Evolutionary conservation across 768 basidiomycete species (phyloP).

Genomic region (Sarcomyxa edulis): DNA sequence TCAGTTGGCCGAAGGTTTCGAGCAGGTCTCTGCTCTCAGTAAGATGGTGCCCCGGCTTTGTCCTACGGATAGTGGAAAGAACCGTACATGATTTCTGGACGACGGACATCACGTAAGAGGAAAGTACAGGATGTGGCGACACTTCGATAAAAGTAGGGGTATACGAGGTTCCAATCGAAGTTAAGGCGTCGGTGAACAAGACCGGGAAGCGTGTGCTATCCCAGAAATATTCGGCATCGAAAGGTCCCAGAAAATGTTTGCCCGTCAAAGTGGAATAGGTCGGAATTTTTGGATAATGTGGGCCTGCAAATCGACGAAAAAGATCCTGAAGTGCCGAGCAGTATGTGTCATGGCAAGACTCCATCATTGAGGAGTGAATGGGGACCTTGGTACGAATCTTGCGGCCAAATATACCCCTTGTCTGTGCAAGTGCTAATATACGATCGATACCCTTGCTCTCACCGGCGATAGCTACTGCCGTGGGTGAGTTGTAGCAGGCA

Average conservation of each 20-base stretch:
- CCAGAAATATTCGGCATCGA: conserved; percentile 37
- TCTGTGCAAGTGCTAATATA: conserved; percentile 21
- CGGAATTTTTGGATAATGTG: conserved; percentile 17
- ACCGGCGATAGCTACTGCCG: conserved; percentile 34
- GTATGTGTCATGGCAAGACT: conserved; percentile 25
- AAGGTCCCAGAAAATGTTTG: conserved; percentile 11
- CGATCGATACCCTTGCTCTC: conserved; percentile 18
- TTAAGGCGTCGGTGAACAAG: conserved; percentile 27
- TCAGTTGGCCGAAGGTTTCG: neutral
- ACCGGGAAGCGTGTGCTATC: conserved; percentile 30
- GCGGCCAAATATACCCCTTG: conserved; percentile 26
- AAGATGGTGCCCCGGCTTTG: neutral
- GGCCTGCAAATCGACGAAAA: conserved; percentile 26
- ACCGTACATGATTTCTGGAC: neutral
- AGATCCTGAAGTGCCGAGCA: conserved; percentile 19
- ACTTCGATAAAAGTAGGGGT: conserved; percentile 30
- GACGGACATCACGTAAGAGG: neutral
- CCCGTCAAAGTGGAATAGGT: conserved; percentile 35
- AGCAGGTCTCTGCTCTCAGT: neutral
- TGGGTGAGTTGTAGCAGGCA: conserved; percentile 33
- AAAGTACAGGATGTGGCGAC: conserved; percentile 26
- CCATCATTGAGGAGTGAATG: conserved; percentile 33
- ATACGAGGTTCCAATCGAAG: conserved; percentile 11
- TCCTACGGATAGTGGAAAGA: neutral
- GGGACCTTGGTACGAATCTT: conserved; percentile 30